Conservation (phyloP, 1,284 basidiomycete species). For the Albatrellus sp. region DNA sequence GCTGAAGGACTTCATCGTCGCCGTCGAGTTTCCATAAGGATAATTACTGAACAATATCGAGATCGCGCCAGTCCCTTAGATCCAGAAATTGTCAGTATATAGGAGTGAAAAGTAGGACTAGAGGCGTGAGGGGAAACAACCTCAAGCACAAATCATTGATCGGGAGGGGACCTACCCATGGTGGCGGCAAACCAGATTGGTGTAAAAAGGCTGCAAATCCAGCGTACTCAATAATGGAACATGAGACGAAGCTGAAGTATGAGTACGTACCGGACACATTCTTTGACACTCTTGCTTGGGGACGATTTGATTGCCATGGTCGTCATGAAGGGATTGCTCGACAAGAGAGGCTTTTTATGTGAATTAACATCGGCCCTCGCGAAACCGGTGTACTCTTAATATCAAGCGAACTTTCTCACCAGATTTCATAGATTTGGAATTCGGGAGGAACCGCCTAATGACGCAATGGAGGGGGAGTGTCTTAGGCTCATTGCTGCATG, state of each 20-base stretch:
- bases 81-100: no score
- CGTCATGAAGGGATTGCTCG: not conserved
- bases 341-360: not conserved
- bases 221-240: no score
- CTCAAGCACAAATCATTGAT: not conserved
- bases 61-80: constrained; percentile 41
- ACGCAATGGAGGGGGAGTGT: no score
- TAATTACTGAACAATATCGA: constrained; percentile 39
- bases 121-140: no score
- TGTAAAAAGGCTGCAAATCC: constrained; percentile 23
- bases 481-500: no score
- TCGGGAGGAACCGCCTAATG: not conserved
- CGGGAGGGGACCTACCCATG: constrained; percentile 31
- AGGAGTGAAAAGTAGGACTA: not conserved
- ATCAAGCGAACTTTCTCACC: not conserved
- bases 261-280: constrained; percentile 2
- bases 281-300: not conserved
- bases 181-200: constrained; percentile 40
- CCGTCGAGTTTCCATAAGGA: constrained; percentile 33
- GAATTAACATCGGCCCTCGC: not conserved
- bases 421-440: not conserved
- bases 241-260: not conserved
- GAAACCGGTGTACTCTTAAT: not conserved
- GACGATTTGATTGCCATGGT: not conserved
- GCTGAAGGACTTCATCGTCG: constrained; percentile 25